A percentile compares a stretch with the other conserved stretches of the same genome.
Conservation (phyloP, 768 basidiomycete species). For the Obba rivulosa region DNA sequence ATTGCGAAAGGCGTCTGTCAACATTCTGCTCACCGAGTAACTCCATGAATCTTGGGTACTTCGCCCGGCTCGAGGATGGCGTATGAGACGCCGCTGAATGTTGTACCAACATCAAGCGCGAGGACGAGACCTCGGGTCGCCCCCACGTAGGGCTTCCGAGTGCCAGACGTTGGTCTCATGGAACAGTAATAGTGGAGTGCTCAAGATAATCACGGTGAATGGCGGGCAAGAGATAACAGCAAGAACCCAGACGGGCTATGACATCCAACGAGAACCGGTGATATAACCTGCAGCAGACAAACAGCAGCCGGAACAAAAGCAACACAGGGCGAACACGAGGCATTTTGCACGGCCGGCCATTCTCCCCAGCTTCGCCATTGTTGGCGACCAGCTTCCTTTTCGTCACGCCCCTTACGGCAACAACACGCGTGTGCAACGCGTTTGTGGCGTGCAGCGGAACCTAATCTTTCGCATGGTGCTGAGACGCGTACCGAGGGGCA, state of each 20-base stretch:
- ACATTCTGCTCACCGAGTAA: constrained; percentile 53
- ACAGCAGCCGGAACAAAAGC: background rate
- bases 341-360: constrained; percentile 7
- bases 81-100: constrained; percentile 80
- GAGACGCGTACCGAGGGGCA: too few relatives aligned
- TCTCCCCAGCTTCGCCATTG: constrained; percentile 1
- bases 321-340: constrained; percentile 11
- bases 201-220: constrained; percentile 1
- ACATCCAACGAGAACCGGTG: background rate
- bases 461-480: too few relatives aligned
- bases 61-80: constrained; percentile 79
- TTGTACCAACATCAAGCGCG: constrained; percentile 79
- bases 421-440: constrained; percentile 17
- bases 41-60: constrained; percentile 75
- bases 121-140: constrained; percentile 60
- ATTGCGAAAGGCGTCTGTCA: background rate
- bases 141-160: constrained; percentile 71
- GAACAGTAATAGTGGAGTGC: constrained; percentile 1
- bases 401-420: constrained; percentile 10
- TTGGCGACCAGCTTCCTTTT: background rate
- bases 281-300: constrained; percentile 8
- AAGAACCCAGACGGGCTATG: background rate
- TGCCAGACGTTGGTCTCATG: constrained; percentile 54
- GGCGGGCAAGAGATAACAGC: constrained; percentile 8
- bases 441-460: constrained; percentile 11